Conservation (phyloP, 1,284 basidiomycete genomes). For the Lignosus rhinocerotis region DNA sequence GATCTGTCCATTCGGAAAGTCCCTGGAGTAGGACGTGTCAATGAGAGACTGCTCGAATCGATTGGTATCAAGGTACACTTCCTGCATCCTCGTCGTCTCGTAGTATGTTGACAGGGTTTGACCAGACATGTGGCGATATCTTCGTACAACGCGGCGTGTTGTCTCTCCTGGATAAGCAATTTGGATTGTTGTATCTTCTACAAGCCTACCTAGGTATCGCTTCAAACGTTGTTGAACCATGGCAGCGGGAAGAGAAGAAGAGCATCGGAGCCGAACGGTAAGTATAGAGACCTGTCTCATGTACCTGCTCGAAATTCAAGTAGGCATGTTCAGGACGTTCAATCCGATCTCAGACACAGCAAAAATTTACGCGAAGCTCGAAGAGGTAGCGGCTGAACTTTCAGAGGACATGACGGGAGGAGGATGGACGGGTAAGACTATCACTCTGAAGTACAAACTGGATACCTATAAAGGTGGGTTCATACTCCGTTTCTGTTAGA, state of each 20-base stretch:
- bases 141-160: slow-evolving; percentile 71
- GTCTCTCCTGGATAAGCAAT: slow-evolving; percentile 82
- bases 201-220: slow-evolving; percentile 83
- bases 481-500: not conserved
- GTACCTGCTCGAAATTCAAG: not conserved
- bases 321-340: slow-evolving; percentile 62
- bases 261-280: slow-evolving; percentile 89
- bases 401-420: slow-evolving; percentile 71
- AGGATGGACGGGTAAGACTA: slow-evolving; percentile 75
- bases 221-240: slow-evolving; percentile 77
- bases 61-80: slow-evolving; percentile 75
- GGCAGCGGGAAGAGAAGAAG: slow-evolving; percentile 78
- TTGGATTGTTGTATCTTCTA: slow-evolving; percentile 74
- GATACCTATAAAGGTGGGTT: slow-evolving; percentile 72
- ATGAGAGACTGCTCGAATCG: slow-evolving; percentile 82
- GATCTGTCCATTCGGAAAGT: slow-evolving; percentile 80
- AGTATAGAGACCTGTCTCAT: not conserved
- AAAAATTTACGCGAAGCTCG: slow-evolving; percentile 73
- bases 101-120: too few species aligned
- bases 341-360: slow-evolving; percentile 61
- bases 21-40: slow-evolving; percentile 86
- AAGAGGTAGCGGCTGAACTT: slow-evolving; percentile 79
- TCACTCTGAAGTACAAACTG: slow-evolving; percentile 81
- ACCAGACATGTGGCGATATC: slow-evolving; percentile 85
- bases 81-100: not conserved